Conservation (phyloP, 1,139 yeast species). For the Yamadazyma songkhlaensis region DNA sequence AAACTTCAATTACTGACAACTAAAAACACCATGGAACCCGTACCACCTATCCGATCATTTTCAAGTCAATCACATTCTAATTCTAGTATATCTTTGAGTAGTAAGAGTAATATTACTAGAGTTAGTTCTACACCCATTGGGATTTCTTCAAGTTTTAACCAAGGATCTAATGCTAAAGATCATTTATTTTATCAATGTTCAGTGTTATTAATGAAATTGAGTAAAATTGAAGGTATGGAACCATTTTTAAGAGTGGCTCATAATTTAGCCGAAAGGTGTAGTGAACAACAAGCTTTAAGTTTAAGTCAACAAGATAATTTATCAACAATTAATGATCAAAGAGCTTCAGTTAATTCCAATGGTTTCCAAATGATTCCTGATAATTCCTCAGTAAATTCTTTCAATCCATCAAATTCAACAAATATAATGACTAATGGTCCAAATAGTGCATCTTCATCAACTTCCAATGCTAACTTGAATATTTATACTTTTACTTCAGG, state of each 20-base stretch:
- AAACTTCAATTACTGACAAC: background rate
- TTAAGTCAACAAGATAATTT: conserved; percentile 36
- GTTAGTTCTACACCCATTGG: conserved; percentile 44
- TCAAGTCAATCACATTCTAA: conserved; percentile 34
- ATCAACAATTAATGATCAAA: conserved; percentile 18
- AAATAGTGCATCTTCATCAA: conserved; percentile 3
- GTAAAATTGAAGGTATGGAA: conserved; percentile 65
- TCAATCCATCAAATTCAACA: conserved; percentile 5
- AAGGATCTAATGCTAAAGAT: conserved; percentile 61
- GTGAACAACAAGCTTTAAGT: conserved; percentile 71
- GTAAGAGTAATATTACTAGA: conserved; percentile 30
- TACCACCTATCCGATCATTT: conserved; percentile 35
- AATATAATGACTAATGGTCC: background rate
- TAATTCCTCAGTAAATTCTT: conserved; percentile 16
- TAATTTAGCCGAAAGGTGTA: conserved; percentile 56
- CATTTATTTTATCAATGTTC: conserved; percentile 75
- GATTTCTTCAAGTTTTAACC: conserved; percentile 50
- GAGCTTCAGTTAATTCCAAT: conserved; percentile 21
- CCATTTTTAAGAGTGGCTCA: conserved; percentile 64
- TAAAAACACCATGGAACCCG: conserved; percentile 6
- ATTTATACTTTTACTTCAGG: conserved; percentile 71
- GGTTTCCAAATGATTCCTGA: conserved; percentile 26
- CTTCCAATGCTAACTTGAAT: conserved; percentile 20
- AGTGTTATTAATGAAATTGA: conserved; percentile 55
- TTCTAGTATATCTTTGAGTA: conserved; percentile 17